Evolutionary conservation across 352 stramenopile genomes (phyloP), one percentile per base, ranked within the genome.

Genomic region (Blastocystis sp.): DNA sequence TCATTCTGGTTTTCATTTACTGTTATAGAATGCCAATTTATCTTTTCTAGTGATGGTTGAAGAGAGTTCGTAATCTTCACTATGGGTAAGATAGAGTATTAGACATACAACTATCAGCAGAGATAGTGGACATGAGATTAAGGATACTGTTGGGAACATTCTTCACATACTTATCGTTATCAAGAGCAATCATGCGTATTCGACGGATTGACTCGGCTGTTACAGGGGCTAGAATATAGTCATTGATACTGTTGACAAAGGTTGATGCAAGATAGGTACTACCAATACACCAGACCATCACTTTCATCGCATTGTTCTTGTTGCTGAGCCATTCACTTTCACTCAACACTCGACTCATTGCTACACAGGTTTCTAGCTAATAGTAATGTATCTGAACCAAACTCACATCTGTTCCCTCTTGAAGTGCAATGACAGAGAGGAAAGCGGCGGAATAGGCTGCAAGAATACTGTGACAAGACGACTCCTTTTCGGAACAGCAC

Each of bases 251-350:
- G 27, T 64, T 64, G 7, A 51, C 37, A n/a, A 62, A 81, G 53
- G 48, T 24, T 27, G 70, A 59, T 7, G 70, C 70, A 9, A 60
- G 44, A n/a, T 60, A 81, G 24, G 70, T 59, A 24, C 70, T 81
- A 24, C 70, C 70, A n/a, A 81, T 64, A 64, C 70, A 81, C 70
- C 70, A 81, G 37, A 81, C 70, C 11, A 81, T 51, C 48, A 81
- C 62, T 37, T 64, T 60, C 40, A 81, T 60, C 27, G 70, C 70
- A 40, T 81, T 81, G 70, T 44, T 81, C 15, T 60, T 59, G 42
- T 81, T 81, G 42, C 70, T 64, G 24, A 81, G 53, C 70, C 70
- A 81, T 51, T 81, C 70, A 40, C 70, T 81, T 40, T 81, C 70
- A 40, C 35, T 56, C 1, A 81, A 27, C 22, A 40, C 35, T n/a